Conservation (phyloP, 805 yeast genomes). For the Ogataea neopini region DNA sequence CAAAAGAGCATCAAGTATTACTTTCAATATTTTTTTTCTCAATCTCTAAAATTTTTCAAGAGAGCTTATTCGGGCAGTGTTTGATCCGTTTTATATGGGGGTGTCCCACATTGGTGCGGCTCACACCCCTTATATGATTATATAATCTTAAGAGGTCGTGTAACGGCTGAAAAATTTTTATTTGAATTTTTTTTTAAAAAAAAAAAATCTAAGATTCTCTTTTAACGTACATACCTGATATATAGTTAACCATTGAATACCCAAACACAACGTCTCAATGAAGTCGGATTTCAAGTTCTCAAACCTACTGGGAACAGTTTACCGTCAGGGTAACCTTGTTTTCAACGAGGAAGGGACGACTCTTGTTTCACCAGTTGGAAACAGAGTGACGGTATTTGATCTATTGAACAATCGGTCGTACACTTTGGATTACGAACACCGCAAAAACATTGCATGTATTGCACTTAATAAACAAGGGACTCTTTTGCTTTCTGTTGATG, state of each 20-base stretch:
- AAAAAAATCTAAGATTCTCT: not conserved
- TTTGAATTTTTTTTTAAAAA: conserved; percentile 1
- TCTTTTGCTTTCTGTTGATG: conserved; percentile 78
- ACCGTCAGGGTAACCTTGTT: conserved; percentile 85
- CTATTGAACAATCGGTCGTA: conserved; percentile 78
- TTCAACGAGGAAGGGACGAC: conserved; percentile 86
- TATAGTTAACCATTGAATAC: not conserved
- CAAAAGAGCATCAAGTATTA: not conserved
- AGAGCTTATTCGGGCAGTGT: conserved; percentile 3
- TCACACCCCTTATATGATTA: not conserved
- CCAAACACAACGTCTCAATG: conserved; percentile 43
- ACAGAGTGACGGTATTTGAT: conserved; percentile 87
- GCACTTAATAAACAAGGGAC: conserved; percentile 86
- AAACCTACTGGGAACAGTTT: conserved; percentile 91
- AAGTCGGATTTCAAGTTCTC: conserved; percentile 88
- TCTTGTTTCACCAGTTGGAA: conserved; percentile 90
- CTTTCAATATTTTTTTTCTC: not conserved
- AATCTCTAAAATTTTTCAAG: not conserved
- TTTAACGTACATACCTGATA: not conserved
- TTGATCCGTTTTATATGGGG: not conserved
- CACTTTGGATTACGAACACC: conserved; percentile 90
- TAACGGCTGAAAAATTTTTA: conserved; percentile 8
- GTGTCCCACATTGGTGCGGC: not conserved
- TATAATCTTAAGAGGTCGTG: conserved; percentile 4
- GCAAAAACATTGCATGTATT: conserved; percentile 75